Conservation (phyloP, 2,329 filamentous ascomycete genomes). For the Leptographium radiaticola region DNA sequence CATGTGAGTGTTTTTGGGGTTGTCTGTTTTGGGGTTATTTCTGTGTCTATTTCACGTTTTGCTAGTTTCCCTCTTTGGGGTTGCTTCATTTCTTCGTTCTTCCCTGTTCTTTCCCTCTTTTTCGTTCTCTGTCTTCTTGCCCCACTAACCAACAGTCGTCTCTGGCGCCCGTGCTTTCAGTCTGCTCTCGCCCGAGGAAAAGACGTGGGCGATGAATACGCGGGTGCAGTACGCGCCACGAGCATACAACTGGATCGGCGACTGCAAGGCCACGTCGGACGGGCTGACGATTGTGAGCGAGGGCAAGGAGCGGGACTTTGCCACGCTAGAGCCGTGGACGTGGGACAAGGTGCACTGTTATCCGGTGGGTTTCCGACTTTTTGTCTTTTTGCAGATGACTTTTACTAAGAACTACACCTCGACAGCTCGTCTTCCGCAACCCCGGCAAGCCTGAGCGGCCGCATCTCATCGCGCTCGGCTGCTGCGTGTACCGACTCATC, state of each 20-base stretch:
- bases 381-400: background rate
- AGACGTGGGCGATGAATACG: slow-evolving; percentile 3
- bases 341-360: slow-evolving; percentile 4
- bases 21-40: background rate
- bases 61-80: too few relatives aligned
- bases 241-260: slow-evolving; percentile 2
- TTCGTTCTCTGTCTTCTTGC: background rate
- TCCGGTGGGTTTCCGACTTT: background rate
- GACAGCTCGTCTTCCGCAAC: slow-evolving; percentile 1
- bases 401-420: too few relatives aligned
- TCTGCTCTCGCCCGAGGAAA: background rate
- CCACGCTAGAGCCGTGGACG: slow-evolving; percentile 1
- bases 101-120: background rate
- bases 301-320: background rate
- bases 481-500: slow-evolving; percentile 2
- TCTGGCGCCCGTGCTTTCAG: slow-evolving; percentile 2
- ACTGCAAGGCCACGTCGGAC: slow-evolving; percentile 3
- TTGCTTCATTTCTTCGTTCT: background rate
- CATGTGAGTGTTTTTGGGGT: background rate
- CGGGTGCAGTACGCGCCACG: slow-evolving; percentile 1
- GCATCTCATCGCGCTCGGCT: slow-evolving; percentile 2
- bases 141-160: background rate
- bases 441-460: background rate
- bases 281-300: slow-evolving; percentile 2
- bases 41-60: too few relatives aligned